Evolutionary conservation across 1,284 basidiomycete genomes (phyloP).

Genomic region (Malassezia sympodialis): DNA sequence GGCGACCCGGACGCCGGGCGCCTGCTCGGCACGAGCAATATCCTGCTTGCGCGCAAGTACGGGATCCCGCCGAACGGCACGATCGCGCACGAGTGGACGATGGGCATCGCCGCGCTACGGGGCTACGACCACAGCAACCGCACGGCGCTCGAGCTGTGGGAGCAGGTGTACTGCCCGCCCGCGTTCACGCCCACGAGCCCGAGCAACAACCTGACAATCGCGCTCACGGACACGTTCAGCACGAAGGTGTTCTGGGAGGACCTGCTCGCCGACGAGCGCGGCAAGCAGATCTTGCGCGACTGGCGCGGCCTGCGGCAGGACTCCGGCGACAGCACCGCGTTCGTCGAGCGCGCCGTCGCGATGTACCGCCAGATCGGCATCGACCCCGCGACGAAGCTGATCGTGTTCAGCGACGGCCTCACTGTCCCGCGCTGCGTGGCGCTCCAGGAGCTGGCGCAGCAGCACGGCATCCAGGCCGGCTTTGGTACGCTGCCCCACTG

Average conservation of each 20-base stretch:
- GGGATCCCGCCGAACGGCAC: conserved; percentile 37
- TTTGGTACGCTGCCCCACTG: conserved; percentile 23
- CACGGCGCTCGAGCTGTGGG: conserved; percentile 38
- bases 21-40: conserved; percentile 54
- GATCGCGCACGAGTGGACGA: conserved; percentile 47
- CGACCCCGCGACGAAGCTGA: conserved; percentile 33
- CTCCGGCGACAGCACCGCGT: conserved; percentile 34
- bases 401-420: conserved; percentile 41
- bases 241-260: conserved; percentile 44
- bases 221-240: conserved; percentile 44
- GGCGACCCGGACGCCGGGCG: conserved; percentile 50
- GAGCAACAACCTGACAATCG: conserved; percentile 43
- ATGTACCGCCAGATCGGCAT: conserved; percentile 31
- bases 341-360: conserved; percentile 29
- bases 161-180: conserved; percentile 39
- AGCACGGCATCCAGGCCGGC: conserved; percentile 37
- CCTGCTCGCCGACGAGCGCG: conserved; percentile 24
- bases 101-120: conserved; percentile 39
- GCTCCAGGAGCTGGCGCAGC: conserved; percentile 23
- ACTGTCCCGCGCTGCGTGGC: conserved; percentile 33
- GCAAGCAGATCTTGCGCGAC: conserved; percentile 30
- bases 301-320: conserved; percentile 45
- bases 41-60: conserved; percentile 36
- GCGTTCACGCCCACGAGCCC: conserved; percentile 31
- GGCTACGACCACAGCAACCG: conserved; percentile 37